Conservation (phyloP, 805 yeast species). For the Candida arabinofermentans region DNA sequence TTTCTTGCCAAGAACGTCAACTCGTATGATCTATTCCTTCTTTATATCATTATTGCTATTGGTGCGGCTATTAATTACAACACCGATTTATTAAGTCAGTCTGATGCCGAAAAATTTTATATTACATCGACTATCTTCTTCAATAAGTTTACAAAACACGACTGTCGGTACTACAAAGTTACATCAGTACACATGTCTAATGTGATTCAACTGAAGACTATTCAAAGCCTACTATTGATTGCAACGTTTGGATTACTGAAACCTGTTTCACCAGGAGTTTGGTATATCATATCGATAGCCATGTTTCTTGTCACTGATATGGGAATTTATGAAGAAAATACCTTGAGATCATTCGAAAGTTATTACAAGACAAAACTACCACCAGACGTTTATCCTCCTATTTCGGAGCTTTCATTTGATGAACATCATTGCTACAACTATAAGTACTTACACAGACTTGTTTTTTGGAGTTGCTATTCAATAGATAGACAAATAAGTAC, state of each 20-base stretch:
- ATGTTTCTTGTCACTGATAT: slow-evolving; percentile 41
- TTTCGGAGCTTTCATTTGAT: slow-evolving; percentile 1
- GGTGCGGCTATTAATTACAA: slow-evolving; percentile 10
- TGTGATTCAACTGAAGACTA: slow-evolving; percentile 29
- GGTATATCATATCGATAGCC: slow-evolving; percentile 44
- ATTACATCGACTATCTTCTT: slow-evolving; percentile 12
- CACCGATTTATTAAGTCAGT: background rate
- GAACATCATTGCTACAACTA: background rate
- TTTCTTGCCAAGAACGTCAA: slow-evolving; percentile 5
- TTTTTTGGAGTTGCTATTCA: slow-evolving; percentile 46
- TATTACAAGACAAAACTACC: background rate
- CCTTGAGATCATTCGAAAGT: slow-evolving; percentile 3
- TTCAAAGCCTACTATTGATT: slow-evolving; percentile 37
- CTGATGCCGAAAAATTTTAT: slow-evolving; percentile 4
- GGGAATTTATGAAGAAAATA: slow-evolving; percentile 39
- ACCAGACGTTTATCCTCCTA: background rate
- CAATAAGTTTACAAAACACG: slow-evolving; percentile 6
- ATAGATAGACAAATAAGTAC: slow-evolving; percentile 45
- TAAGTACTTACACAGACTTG: slow-evolving; percentile 18
- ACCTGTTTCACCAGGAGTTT: slow-evolving; percentile 44
- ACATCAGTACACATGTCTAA: slow-evolving; percentile 1
- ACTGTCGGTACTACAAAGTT: background rate
- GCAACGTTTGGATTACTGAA: slow-evolving; percentile 41
- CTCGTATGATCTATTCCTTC: slow-evolving; percentile 10
- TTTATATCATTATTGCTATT: slow-evolving; percentile 14